Evolutionary conservation across 306 rosid genomes (phyloP).

Genomic region (Dryas drummondii): DNA sequence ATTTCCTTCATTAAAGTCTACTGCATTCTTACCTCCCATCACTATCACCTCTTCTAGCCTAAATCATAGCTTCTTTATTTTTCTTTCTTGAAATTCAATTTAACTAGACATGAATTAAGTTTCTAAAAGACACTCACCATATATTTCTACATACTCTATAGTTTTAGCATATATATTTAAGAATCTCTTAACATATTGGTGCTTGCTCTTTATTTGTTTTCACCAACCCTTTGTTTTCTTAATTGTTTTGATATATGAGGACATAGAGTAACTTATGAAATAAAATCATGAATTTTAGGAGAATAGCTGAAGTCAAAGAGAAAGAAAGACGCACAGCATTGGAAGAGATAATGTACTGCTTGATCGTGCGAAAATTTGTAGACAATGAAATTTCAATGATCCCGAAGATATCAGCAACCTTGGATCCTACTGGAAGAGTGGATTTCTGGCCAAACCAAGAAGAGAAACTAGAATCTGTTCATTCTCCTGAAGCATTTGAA

Average conservation of each 20-base stretch:
- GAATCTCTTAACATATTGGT: not conserved
- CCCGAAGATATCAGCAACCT: constrained; percentile 63
- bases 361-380: constrained; percentile 59
- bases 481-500: constrained; percentile 85
- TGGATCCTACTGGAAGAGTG: constrained; percentile 67
- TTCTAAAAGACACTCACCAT: not conserved
- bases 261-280: constrained; percentile 19
- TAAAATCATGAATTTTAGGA: constrained; percentile 52
- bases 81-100: not conserved
- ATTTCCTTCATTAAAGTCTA: not conserved
- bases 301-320: constrained; percentile 85
- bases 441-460: constrained; percentile 96
- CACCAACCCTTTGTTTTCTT: constrained; percentile 25
- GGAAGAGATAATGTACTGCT: constrained; percentile 88
- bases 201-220: not conserved
- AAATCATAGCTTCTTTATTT: not conserved
- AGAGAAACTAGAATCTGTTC: constrained; percentile 76
- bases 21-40: not conserved
- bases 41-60: not conserved
- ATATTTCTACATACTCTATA: not conserved
- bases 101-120: not conserved
- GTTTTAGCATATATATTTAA: not conserved
- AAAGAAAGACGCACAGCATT: constrained; percentile 60
- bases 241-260: constrained; percentile 10
- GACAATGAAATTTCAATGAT: constrained; percentile 74